These are phyloP conservation scores for Aspergillus fischeri DNA, from an alignment of 2,329 filamentous ascomycete genomes.

Conservation along the genomic window DNA sequence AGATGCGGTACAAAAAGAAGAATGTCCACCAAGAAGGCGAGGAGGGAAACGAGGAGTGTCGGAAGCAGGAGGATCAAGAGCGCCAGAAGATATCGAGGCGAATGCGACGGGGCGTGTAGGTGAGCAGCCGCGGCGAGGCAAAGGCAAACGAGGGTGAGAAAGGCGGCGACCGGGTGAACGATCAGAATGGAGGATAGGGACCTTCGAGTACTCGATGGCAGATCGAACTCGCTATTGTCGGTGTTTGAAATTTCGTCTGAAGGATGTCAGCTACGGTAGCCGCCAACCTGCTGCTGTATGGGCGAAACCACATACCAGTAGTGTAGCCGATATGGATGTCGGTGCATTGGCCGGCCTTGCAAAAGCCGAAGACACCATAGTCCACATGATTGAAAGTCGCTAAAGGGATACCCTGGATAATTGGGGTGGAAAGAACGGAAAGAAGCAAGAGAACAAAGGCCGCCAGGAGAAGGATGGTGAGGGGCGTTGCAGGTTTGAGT, in stretches of 20 bases:
- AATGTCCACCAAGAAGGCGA: constrained; percentile 90
- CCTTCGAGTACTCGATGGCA: constrained; percentile 61
- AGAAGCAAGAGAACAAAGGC: constrained; percentile 84
- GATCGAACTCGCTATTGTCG: constrained; percentile 52
- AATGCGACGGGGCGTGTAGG: constrained; percentile 83
- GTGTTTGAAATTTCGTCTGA: constrained; percentile 37
- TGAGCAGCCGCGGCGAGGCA: constrained; percentile 76
- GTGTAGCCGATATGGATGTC: constrained; percentile 79
- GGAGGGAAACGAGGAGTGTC: constrained; percentile 74
- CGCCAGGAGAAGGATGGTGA: constrained; percentile 77
- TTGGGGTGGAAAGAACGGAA: constrained; percentile 83
- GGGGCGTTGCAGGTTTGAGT: constrained; percentile 86
- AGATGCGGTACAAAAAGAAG: constrained; percentile 91
- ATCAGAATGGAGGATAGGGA: constrained; percentile 85
- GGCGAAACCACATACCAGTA: constrained; percentile 58
- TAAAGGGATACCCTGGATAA: constrained; percentile 80
- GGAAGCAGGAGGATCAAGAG: constrained; percentile 83
- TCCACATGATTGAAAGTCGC: constrained; percentile 70
- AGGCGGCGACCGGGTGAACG: constrained; percentile 83
- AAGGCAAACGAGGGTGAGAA: constrained; percentile 81
- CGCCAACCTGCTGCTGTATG: constrained; percentile 5
- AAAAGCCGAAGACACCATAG: constrained; percentile 93
- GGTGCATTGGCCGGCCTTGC: constrained; percentile 63
- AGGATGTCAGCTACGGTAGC: constrained; percentile 8
- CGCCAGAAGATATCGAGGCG: constrained; percentile 77